Evolutionary conservation across 2,329 filamentous ascomycete species (phyloP).

Genomic region (Sporothrix pseudoabietina): DNA sequence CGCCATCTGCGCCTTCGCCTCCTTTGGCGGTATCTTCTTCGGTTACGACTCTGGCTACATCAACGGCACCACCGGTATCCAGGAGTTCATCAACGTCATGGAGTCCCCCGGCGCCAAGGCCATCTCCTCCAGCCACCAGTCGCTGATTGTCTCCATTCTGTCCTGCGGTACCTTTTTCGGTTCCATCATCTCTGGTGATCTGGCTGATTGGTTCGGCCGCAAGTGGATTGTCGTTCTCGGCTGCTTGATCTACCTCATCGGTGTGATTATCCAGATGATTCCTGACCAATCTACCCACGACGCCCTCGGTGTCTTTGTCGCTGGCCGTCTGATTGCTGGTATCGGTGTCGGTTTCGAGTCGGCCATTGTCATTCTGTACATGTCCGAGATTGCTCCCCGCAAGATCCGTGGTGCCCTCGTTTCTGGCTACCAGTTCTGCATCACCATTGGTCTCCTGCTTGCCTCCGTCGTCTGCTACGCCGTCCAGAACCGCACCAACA

Average conservation of each 20-base stretch:
- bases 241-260: constrained; percentile 70
- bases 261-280: constrained; percentile 67
- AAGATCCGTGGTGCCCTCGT: constrained; percentile 62
- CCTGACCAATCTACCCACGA: constrained; percentile 50
- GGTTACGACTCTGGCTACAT: constrained; percentile 80
- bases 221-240: constrained; percentile 71
- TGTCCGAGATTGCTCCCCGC: constrained; percentile 76
- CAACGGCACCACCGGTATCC: constrained; percentile 61
- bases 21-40: constrained; percentile 75
- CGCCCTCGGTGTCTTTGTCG: constrained; percentile 64
- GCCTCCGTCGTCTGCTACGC: constrained; percentile 66
- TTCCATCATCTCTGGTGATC: constrained; percentile 73
- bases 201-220: constrained; percentile 74
- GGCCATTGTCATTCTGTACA: constrained; percentile 80
- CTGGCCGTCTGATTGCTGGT: constrained; percentile 74
- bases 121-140: constrained; percentile 50
- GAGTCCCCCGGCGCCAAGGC: constrained; percentile 44
- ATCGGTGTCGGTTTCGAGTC: constrained; percentile 80
- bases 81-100: constrained; percentile 56
- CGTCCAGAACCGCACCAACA: constrained; percentile 63
- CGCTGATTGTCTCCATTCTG: constrained; percentile 72
- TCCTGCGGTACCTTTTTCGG: constrained; percentile 79
- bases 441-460: constrained; percentile 68
- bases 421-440: constrained; percentile 70
- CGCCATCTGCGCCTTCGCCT: constrained; percentile 69